Evolutionary conservation across 495 filamentous ascomycete species (phyloP), one percentile per base, ranked within the genome.

Genomic region (Baudoinia panamericana): DNA sequence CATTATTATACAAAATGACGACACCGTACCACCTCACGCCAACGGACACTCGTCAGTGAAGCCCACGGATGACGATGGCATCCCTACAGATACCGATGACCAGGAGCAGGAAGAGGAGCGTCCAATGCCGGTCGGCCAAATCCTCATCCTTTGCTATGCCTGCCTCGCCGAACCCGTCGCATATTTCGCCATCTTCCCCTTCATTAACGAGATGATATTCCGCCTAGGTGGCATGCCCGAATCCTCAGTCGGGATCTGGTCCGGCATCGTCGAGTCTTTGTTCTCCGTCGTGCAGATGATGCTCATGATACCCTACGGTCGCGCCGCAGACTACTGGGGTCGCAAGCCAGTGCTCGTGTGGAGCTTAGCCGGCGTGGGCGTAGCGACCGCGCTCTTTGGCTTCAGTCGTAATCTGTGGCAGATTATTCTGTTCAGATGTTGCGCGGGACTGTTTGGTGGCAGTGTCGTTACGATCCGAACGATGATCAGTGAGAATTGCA

Each of bases 101-200:
- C 50, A 52, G 25, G 30, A 17, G 28, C 55, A 63, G 11, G 52
- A 56, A 25, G 51, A 57, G 21, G 55, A 57, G 23, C 59, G 54
- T 17, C 68, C 75, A 7, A 46, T 84, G 11, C 77, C 76, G 9
- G 59, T 60, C 37, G 16, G 45, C 8, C 80, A 83, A 52, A 69
- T 84, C 28, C 47, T 75, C 28, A 55, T 78, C 3, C 69, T 84
- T 16, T 82, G 79, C 59, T 79, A 69, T 53, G 72, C 73, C 1
- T 67, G 77, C 8, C 54, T 75, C n/a, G 56, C 81, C n/a, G 80
- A 84, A 56, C 79, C 80, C 3, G 63, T 82, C 23, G 75, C 77
- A 12, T 84, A 77, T 60, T 84, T 83, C 61, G 69, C 65, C 49
- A 82, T 83, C 54, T 76, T 84, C 54, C 80, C 80, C 0, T 84